Percentiles rank a stretch among this genome's conserved stretches.
Evolutionary conservation across 2,329 filamentous ascomycete genomes (phyloP).

Genomic region (Cryphonectria carpinicola): DNA sequence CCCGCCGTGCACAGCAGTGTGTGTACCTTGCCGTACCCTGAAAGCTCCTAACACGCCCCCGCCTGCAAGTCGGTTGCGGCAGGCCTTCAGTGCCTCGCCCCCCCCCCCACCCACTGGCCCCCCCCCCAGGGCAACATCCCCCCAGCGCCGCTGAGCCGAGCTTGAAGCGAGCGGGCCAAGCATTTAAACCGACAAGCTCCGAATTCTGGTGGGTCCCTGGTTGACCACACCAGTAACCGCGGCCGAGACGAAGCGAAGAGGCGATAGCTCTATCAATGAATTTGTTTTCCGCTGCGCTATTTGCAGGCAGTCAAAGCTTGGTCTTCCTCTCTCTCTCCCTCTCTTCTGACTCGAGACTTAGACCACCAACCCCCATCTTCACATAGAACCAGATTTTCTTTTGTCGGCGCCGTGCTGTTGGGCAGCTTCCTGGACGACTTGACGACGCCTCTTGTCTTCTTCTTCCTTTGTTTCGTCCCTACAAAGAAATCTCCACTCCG

Average conservation of each 20-base stretch:
- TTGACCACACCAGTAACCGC: slow-evolving; percentile 6
- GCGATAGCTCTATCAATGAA: slow-evolving; percentile 31
- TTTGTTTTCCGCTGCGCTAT: slow-evolving; percentile 40
- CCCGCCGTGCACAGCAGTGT: background rate
- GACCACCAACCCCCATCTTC: background rate
- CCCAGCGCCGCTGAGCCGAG: slow-evolving; percentile 19
- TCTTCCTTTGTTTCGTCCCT: background rate
- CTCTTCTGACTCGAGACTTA: slow-evolving; percentile 24
- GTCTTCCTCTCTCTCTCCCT: slow-evolving; percentile 22
- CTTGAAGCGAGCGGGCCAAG: slow-evolving; percentile 26
- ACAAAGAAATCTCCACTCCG: slow-evolving; percentile 21
- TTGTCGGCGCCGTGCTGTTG: slow-evolving; percentile 22
- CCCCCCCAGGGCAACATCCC: background rate
- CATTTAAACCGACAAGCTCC: slow-evolving; percentile 28
- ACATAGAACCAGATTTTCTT: slow-evolving; percentile 25
- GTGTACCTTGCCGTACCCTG: background rate
- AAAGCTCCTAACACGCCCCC: background rate
- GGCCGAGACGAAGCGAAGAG: slow-evolving; percentile 9
- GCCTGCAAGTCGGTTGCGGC: background rate
- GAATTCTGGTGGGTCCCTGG: slow-evolving; percentile 17
- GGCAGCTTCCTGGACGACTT: slow-evolving; percentile 29
- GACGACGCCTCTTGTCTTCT: slow-evolving; percentile 12
- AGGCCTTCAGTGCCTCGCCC: background rate
- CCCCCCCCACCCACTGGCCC: background rate
- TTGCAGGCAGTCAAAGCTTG: slow-evolving; percentile 32